A percentile compares a stretch with the other conserved stretches of the same genome.
Conservation (phyloP, 306 rosid genomes). For the Castanopsis chinensis region DNA sequence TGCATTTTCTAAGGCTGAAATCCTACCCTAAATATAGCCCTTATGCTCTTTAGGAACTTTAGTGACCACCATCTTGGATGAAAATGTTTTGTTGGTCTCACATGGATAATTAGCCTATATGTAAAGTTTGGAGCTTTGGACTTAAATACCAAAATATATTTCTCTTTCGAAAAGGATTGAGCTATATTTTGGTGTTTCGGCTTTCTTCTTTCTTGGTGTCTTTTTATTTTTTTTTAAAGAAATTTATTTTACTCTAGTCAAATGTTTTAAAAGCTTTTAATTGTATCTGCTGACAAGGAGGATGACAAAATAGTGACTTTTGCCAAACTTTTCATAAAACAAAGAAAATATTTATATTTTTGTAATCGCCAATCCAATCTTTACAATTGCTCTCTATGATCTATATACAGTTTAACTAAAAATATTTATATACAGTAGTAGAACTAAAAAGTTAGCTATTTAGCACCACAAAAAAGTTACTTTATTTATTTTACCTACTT, state of each 20-base stretch:
- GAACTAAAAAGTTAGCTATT: too few relatives aligned
- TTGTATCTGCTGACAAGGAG: constrained; percentile 59
- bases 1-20: background rate
- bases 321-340: constrained; percentile 32
- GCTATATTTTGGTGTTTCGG: too few relatives aligned
- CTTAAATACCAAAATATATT: background rate
- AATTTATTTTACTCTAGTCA: background rate
- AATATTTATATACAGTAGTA: too few relatives aligned
- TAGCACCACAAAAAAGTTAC: too few relatives aligned
- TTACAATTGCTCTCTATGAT: too few relatives aligned
- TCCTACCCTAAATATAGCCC: too few relatives aligned
- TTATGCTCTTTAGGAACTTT: background rate
- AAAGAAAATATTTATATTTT: too few relatives aligned
- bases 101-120: background rate
- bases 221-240: background rate
- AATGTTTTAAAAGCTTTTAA: background rate
- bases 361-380: too few relatives aligned
- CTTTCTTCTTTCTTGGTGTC: background rate
- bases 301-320: constrained; percentile 86
- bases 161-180: background rate
- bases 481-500: too few relatives aligned
- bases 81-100: background rate
- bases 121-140: background rate
- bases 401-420: too few relatives aligned
- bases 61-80: background rate